phyloP scores from a whole-genome alignment of 139 green algal species.

The Coelastrella sp. region DNA sequence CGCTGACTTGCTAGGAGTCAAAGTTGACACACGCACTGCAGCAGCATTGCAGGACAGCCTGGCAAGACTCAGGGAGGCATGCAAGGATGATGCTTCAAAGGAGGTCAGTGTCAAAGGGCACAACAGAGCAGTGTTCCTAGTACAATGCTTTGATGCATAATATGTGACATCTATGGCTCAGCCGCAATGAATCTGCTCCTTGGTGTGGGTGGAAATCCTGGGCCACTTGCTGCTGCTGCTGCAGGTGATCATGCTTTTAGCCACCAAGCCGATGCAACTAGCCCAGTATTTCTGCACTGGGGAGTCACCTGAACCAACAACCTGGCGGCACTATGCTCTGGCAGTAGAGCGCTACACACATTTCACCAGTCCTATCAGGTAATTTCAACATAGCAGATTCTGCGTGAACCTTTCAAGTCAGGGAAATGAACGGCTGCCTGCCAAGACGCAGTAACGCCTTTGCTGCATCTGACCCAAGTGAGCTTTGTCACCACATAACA shows the following conservation, averaged over 20 bases:
- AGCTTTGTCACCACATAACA: too few species aligned
- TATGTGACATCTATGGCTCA: too few species aligned
- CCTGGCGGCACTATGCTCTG: conserved; percentile 85
- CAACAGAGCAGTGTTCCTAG: too few species aligned
- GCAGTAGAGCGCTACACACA: conserved; percentile 90
- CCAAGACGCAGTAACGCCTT: too few species aligned
- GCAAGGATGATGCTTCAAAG: conserved; percentile 21
- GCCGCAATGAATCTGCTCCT: too few species aligned
- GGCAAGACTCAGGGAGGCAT: conserved; percentile 47
- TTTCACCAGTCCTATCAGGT: conserved; percentile 93
- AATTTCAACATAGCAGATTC: too few species aligned
- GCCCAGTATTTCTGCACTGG: conserved; percentile 94
- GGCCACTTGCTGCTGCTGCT: too few species aligned
- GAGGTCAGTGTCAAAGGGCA: neutral
- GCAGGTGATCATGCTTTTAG: conserved; percentile 62
- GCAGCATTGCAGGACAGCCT: conserved; percentile 66
- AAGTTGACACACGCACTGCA: conserved; percentile 68
- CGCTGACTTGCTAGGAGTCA: conserved; percentile 57
- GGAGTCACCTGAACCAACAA: conserved; percentile 20
- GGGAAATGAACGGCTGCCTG: neutral
- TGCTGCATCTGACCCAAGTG: too few species aligned
- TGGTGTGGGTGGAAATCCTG: too few species aligned
- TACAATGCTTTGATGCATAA: too few species aligned
- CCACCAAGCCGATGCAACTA: conserved; percentile 93
- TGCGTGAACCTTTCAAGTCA: neutral